Evolutionary conservation across 1,284 basidiomycete species (phyloP).

Genomic region (Ceratobasidium sp.): DNA sequence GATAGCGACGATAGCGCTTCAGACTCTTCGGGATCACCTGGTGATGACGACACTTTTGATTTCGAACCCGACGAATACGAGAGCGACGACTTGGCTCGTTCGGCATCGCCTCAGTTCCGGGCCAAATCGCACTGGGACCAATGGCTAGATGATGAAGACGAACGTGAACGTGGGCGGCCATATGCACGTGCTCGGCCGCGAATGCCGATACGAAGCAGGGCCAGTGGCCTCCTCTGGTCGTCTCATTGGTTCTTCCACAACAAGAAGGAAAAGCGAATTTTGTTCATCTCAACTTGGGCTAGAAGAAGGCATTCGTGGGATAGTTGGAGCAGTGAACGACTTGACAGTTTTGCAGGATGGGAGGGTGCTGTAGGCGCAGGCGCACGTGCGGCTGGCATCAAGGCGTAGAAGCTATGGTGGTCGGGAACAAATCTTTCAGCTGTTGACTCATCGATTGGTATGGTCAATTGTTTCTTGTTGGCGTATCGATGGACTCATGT

Average conservation of each 20-base stretch:
- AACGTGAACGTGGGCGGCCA: conserved; percentile 47
- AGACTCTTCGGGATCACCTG: conserved; percentile 67
- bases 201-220: conserved; percentile 25
- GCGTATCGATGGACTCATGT: conserved; percentile 27
- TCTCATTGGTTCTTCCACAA: conserved; percentile 99
- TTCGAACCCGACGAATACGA: conserved; percentile 79
- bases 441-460: conserved; percentile 20
- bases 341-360: conserved; percentile 80
- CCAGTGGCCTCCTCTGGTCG: conserved; percentile 92
- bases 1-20: conserved; percentile 69
- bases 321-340: conserved; percentile 36
- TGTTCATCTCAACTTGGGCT: conserved; percentile 96
- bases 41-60: conserved; percentile 71
- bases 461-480: not conserved
- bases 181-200: conserved; percentile 40
- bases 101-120: conserved; percentile 46
- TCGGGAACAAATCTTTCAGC: conserved; percentile 1
- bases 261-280: conserved; percentile 89
- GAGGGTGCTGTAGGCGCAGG: conserved; percentile 79
- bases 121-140: conserved; percentile 46
- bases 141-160: conserved; percentile 53
- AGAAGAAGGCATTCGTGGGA: conserved; percentile 59
- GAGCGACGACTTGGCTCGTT: conserved; percentile 67
- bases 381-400: conserved; percentile 76
- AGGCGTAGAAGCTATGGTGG: not conserved